A percentile compares a stretch with the other conserved stretches of the same genome.
Evolutionary conservation across 805 yeast genomes (phyloP).

Genomic region (Torulaspora quercuum): DNA sequence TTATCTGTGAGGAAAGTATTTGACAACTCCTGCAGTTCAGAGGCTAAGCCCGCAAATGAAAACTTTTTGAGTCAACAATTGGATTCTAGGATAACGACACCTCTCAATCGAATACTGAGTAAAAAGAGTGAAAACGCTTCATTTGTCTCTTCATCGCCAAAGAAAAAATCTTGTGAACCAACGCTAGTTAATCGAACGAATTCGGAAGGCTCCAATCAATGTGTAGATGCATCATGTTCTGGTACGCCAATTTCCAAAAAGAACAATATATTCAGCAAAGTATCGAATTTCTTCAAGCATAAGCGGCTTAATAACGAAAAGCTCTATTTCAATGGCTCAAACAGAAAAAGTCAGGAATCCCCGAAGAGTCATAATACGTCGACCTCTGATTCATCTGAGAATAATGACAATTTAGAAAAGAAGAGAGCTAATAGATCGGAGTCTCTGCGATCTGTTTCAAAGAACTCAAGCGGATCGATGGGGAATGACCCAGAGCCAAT

Average conservation of each 20-base stretch:
- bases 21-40: constrained; percentile 24
- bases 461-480: constrained; percentile 8
- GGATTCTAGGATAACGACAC: constrained; percentile 17
- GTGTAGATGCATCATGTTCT: constrained; percentile 1
- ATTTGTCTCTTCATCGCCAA: constrained; percentile 2
- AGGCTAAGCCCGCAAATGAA: constrained; percentile 31
- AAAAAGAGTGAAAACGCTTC: constrained; percentile 21
- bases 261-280: constrained; percentile 33
- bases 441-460: constrained; percentile 13
- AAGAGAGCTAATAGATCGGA: constrained; percentile 17
- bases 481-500: constrained; percentile 10
- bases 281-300: constrained; percentile 36
- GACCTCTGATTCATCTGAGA: constrained; percentile 7
- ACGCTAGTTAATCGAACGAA: constrained; percentile 3
- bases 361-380: constrained; percentile 11
- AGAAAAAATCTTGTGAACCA: constrained; percentile 4
- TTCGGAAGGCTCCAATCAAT: constrained; percentile 3
- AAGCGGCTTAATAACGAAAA: constrained; percentile 15
- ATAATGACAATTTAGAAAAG: constrained; percentile 8
- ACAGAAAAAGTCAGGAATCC: constrained; percentile 8
- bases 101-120: constrained; percentile 30
- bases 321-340: constrained; percentile 3
- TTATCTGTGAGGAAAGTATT: constrained; percentile 34
- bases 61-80: constrained; percentile 26
- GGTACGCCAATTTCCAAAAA: constrained; percentile 20